Percentiles rank a stretch among this genome's conserved stretches.
These are phyloP conservation scores for Boletus reticulatus DNA, from an alignment of 768 basidiomycete species.

Conservation along the genomic window DNA sequence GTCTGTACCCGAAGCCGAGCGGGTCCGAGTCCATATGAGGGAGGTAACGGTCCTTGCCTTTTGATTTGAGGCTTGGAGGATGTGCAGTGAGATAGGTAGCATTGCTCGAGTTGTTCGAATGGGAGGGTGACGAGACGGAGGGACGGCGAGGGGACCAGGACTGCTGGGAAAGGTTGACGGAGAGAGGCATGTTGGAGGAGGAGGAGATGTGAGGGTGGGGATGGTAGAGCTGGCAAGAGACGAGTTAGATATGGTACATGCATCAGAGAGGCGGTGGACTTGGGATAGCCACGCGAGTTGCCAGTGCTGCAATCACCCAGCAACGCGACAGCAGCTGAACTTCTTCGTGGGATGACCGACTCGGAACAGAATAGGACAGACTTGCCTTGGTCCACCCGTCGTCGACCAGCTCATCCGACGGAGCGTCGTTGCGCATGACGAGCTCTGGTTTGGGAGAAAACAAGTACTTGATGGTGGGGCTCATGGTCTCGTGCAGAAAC, in stretches of 20 bases:
- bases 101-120: not conserved
- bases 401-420: slow-evolving; percentile 10
- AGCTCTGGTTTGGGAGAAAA: not conserved
- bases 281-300: slow-evolving; percentile 14
- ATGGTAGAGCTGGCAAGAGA: slow-evolving; percentile 13
- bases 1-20: slow-evolving; percentile 1
- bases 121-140: slow-evolving; percentile 10
- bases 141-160: slow-evolving; percentile 24
- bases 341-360: slow-evolving; percentile 12
- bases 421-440: not conserved
- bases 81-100: not conserved
- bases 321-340: not conserved
- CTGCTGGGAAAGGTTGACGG: slow-evolving; percentile 12
- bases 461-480: not conserved
- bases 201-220: not conserved
- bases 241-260: slow-evolving; percentile 2
- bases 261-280: slow-evolving; percentile 23
- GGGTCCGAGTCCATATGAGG: slow-evolving; percentile 2
- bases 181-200: slow-evolving; percentile 15
- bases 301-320: not conserved
- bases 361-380: not conserved
- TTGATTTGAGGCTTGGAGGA: not conserved
- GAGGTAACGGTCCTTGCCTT: slow-evolving; percentile 15
- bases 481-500: not conserved
- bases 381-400: slow-evolving; percentile 27